These are phyloP conservation scores for Endocarpon pusillum DNA, from an alignment of 495 filamentous ascomycete genomes.

Conservation along the genomic window DNA sequence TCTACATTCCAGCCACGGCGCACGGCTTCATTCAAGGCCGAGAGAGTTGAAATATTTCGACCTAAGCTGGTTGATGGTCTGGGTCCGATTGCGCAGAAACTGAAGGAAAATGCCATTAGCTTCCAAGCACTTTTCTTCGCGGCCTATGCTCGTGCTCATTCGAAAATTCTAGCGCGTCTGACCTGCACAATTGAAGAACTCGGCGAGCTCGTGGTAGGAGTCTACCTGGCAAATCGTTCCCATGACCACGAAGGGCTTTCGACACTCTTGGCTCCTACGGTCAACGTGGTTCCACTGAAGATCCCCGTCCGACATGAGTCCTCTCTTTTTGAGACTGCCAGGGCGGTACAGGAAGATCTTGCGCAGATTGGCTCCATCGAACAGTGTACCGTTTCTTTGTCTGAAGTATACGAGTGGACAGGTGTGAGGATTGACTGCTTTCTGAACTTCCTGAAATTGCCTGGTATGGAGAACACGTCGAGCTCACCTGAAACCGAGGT, in stretches of 20 bases:
- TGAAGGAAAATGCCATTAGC: constrained; percentile 16
- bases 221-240: constrained; percentile 23
- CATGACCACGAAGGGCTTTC: constrained; percentile 14
- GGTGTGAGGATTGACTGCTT: constrained; percentile 19
- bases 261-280: constrained; percentile 16
- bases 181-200: constrained; percentile 2
- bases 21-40: background rate
- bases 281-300: constrained; percentile 22
- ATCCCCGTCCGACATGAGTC: constrained; percentile 11
- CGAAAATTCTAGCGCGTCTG: background rate
- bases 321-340: constrained; percentile 13
- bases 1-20: background rate
- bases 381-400: constrained; percentile 16
- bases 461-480: constrained; percentile 1
- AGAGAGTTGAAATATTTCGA: background rate
- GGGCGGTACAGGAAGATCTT: constrained; percentile 17
- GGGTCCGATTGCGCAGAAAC: constrained; percentile 16
- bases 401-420: constrained; percentile 22
- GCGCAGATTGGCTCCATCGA: constrained; percentile 17
- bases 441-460: constrained; percentile 22
- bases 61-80: background rate
- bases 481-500: background rate
- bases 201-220: constrained; percentile 11
- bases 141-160: constrained; percentile 14
- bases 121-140: constrained; percentile 21